These are phyloP conservation scores for Capsicum baccatum DNA, from an alignment of 257 asterid genomes.

Conservation along the genomic window DNA sequence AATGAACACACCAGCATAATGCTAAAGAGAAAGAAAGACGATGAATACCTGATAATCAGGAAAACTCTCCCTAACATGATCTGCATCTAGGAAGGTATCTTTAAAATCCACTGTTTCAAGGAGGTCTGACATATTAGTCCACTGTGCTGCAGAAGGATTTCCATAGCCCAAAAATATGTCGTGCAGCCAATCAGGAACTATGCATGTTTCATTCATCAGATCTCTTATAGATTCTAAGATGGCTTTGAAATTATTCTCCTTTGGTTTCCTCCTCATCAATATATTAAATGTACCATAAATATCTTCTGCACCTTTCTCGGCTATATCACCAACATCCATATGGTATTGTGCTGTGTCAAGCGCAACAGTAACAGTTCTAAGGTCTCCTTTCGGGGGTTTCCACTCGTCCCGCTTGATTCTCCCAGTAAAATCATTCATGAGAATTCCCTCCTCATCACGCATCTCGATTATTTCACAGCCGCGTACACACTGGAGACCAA, in stretches of 20 bases:
- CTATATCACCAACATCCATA: slow-evolving; percentile 95
- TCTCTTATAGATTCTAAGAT: slow-evolving; percentile 97
- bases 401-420: slow-evolving; percentile 96
- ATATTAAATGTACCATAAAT: slow-evolving; percentile 85
- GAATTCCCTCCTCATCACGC: slow-evolving; percentile 95
- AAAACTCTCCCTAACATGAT: slow-evolving; percentile 86
- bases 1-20: slow-evolving; percentile 22
- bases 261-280: slow-evolving; percentile 97
- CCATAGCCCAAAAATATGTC: slow-evolving; percentile 99
- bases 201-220: slow-evolving; percentile 98
- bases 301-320: slow-evolving; percentile 91
- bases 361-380: slow-evolving; percentile 90
- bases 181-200: slow-evolving; percentile 98
- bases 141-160: slow-evolving; percentile 94
- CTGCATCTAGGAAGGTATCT: slow-evolving; percentile 88
- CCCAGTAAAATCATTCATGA: slow-evolving; percentile 98
- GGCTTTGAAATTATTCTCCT: slow-evolving; percentile 98
- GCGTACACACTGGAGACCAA: slow-evolving; percentile 95
- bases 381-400: slow-evolving; percentile 99
- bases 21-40: slow-evolving; percentile 27
- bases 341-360: slow-evolving; percentile 98
- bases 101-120: slow-evolving; percentile 86
- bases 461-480: slow-evolving; percentile 98
- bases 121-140: slow-evolving; percentile 94
- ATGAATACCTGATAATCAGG: slow-evolving; percentile 77